Evolutionary conservation across 1,284 basidiomycete species (phyloP).

Genomic region (Cutaneotrichosporon mucoides): DNA sequence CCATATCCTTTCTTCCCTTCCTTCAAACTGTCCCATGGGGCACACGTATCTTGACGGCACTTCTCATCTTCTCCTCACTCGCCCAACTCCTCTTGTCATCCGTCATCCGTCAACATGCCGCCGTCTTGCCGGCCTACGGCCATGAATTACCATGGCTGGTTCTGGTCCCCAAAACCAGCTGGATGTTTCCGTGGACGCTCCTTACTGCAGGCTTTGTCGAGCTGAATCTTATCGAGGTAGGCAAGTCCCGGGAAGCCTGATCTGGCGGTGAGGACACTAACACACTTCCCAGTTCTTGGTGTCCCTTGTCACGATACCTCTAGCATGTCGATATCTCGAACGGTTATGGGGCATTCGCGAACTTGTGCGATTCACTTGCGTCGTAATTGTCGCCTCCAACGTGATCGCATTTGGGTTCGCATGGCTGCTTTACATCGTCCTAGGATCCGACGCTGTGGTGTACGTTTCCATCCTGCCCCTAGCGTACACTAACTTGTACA

Average conservation of each 20-base stretch:
- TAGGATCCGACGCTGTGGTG: slow-evolving; percentile 51
- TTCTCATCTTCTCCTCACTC: slow-evolving; percentile 62
- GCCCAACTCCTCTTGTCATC: slow-evolving; percentile 56
- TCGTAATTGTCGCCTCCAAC: slow-evolving; percentile 76
- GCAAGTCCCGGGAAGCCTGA: too few species aligned
- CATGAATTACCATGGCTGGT: slow-evolving; percentile 68
- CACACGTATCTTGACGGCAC: slow-evolving; percentile 69
- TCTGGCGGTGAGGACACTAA: too few species aligned
- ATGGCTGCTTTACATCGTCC: slow-evolving; percentile 43
- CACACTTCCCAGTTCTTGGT: slow-evolving; percentile 60
- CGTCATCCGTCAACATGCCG: slow-evolving; percentile 8
- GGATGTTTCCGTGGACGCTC: slow-evolving; percentile 91
- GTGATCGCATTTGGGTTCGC: slow-evolving; percentile 69
- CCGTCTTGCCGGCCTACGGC: slow-evolving; percentile 11
- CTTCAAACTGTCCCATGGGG: slow-evolving; percentile 52
- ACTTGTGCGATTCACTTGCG: slow-evolving; percentile 76
- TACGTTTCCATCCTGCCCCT: slow-evolving; percentile 51
- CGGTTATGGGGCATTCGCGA: slow-evolving; percentile 87
- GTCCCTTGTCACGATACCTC: slow-evolving; percentile 71
- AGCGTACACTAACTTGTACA: slow-evolving; percentile 41
- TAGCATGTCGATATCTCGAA: slow-evolving; percentile 84
- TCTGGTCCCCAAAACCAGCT: slow-evolving; percentile 73
- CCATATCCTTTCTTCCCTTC: slow-evolving; percentile 47
- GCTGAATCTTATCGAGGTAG: slow-evolving; percentile 73
- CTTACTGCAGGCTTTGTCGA: slow-evolving; percentile 84